Evolutionary conservation across 805 yeast genomes (phyloP).

Genomic region (Spencermartinsiella europaea): DNA sequence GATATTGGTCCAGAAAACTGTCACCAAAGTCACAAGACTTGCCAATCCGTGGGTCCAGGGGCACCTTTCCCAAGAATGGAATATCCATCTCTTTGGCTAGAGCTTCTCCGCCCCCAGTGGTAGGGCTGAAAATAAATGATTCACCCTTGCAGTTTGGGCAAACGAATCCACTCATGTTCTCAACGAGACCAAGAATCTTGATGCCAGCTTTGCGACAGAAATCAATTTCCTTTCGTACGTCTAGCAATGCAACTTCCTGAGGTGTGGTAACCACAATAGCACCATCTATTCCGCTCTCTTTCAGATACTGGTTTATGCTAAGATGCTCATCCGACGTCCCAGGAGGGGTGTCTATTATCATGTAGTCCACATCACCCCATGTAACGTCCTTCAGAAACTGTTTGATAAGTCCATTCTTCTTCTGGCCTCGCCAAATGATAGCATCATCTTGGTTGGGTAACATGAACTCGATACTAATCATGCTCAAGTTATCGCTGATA

Average conservation of each 20-base stretch:
- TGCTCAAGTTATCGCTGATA: constrained; percentile 88
- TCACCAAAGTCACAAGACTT: constrained; percentile 81
- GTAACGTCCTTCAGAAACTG: constrained; percentile 91
- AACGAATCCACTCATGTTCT: constrained; percentile 97
- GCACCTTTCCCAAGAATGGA: constrained; percentile 85
- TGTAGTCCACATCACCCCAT: constrained; percentile 81
- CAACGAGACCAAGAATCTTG: constrained; percentile 82
- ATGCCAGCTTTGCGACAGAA: constrained; percentile 91
- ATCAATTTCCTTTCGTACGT: constrained; percentile 93
- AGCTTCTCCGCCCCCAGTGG: constrained; percentile 93
- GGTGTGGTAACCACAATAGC: constrained; percentile 95
- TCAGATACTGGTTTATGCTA: constrained; percentile 79
- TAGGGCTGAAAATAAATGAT: constrained; percentile 84
- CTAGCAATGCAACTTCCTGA: constrained; percentile 92
- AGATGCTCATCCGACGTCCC: constrained; percentile 98
- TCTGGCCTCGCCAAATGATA: constrained; percentile 95
- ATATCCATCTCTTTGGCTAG: constrained; percentile 74
- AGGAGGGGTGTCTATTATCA: constrained; percentile 95
- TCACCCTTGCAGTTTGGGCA: constrained; percentile 92
- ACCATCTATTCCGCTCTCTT: constrained; percentile 90
- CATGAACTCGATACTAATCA: constrained; percentile 95
- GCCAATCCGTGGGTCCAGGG: constrained; percentile 93
- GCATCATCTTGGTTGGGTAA: constrained; percentile 91
- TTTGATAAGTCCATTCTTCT: constrained; percentile 87
- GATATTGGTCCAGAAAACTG: constrained; percentile 68